Evolutionary conservation across 2,329 filamentous ascomycete genomes (phyloP).

Genomic region (Beauveria bassiana): DNA sequence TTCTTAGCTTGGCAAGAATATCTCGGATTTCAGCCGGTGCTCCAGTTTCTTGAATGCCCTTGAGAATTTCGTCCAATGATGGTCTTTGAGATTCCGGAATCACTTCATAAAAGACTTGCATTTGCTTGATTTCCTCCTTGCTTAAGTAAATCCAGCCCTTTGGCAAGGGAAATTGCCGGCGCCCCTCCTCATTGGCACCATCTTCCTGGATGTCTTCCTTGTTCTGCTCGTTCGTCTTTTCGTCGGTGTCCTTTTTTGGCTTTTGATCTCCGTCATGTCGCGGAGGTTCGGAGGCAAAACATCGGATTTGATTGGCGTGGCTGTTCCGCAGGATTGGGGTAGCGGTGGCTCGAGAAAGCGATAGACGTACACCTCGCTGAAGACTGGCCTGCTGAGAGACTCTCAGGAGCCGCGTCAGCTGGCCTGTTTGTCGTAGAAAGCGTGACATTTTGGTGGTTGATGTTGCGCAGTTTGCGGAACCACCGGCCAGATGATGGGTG

Average conservation of each 20-base stretch:
- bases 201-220: slow-evolving; percentile 13
- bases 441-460: slow-evolving; percentile 49
- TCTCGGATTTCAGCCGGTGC: slow-evolving; percentile 61
- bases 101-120: slow-evolving; percentile 53
- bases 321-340: slow-evolving; percentile 26
- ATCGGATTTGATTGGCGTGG: slow-evolving; percentile 25
- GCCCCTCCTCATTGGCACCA: slow-evolving; percentile 19
- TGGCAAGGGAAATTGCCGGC: slow-evolving; percentile 27
- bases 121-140: slow-evolving; percentile 39
- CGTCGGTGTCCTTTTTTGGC: slow-evolving; percentile 20
- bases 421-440: slow-evolving; percentile 58
- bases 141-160: slow-evolving; percentile 40
- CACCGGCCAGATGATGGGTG: slow-evolving; percentile 23
- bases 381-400: slow-evolving; percentile 45
- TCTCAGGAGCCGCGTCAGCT: slow-evolving; percentile 55
- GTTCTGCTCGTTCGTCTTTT: slow-evolving; percentile 16
- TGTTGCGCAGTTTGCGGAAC: slow-evolving; percentile 26
- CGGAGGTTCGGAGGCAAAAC: slow-evolving; percentile 31
- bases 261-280: slow-evolving; percentile 29
- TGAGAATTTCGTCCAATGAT: slow-evolving; percentile 51
- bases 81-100: slow-evolving; percentile 56
- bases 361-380: slow-evolving; percentile 34
- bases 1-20: slow-evolving; percentile 44
- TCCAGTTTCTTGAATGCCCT: slow-evolving; percentile 58
- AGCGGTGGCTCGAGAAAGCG: slow-evolving; percentile 25